Evolutionary conservation across 2,329 filamentous ascomycete genomes (phyloP).

Genomic region (Purpureocillium takamizusanense): DNA sequence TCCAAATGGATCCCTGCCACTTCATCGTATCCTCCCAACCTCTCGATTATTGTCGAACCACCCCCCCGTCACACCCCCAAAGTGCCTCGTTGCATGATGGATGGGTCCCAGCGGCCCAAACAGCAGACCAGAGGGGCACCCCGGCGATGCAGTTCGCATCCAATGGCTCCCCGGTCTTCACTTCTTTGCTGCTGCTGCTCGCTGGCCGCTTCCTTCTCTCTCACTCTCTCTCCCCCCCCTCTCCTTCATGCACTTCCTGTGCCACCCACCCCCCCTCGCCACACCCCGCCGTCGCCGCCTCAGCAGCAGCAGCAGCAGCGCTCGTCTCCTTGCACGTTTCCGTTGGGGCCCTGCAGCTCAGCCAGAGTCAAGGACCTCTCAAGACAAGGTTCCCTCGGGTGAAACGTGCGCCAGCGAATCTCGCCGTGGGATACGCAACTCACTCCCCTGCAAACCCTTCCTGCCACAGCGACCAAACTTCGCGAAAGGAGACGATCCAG

Average conservation of each 20-base stretch:
- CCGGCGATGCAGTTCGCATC: constrained; percentile 1
- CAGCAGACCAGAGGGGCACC: constrained; percentile 1
- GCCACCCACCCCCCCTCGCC: not conserved
- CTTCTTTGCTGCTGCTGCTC: not conserved
- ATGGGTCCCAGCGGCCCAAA: constrained; percentile 4
- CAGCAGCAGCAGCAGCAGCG: not conserved
- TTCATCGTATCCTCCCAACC: constrained; percentile 4
- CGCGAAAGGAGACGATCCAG: no score
- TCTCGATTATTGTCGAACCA: constrained; percentile 6
- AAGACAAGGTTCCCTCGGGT: no score
- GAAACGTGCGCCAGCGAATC: not conserved
- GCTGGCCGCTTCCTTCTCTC: not conserved
- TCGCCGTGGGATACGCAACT: not conserved
- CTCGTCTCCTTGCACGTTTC: not conserved
- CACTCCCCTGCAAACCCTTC: not conserved
- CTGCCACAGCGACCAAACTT: no score
- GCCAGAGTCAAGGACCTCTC: no score
- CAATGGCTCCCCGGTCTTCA: not conserved
- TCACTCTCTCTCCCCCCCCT: not conserved
- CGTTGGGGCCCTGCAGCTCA: no score
- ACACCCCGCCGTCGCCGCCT: not conserved
- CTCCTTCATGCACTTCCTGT: not conserved
- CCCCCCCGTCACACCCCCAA: not conserved
- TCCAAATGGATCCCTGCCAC: no score
- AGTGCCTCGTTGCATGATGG: not conserved